phyloP scores from a whole-genome alignment of 2,329 filamentous ascomycete genomes.

The Metarhizium guizhouense region DNA sequence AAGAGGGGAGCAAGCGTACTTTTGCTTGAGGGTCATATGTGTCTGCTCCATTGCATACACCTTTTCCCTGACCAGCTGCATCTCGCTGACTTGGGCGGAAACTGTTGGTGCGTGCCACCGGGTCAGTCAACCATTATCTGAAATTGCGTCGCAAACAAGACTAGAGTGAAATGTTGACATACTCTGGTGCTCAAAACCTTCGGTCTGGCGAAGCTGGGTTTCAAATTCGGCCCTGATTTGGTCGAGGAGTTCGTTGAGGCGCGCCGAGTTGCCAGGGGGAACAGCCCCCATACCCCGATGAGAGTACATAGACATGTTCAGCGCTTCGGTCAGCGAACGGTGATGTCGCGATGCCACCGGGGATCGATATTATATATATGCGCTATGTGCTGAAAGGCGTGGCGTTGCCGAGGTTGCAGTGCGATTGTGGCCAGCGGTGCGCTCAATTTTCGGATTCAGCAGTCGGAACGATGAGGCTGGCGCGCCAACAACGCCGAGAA shows the following conservation, averaged over 20 bases:
- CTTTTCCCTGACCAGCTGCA: constrained; percentile 88
- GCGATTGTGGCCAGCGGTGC: not conserved
- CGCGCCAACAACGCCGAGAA: not conserved
- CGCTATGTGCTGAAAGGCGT: not conserved
- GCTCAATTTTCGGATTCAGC: not conserved
- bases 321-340: not conserved
- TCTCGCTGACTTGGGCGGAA: constrained; percentile 83
- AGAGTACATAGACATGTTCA: constrained; percentile 71
- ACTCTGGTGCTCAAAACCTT: constrained; percentile 91
- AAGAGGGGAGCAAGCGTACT: constrained; percentile 49
- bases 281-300: constrained; percentile 75
- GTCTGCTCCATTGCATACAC: constrained; percentile 88
- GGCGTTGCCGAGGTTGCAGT: not conserved
- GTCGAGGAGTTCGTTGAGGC: constrained; percentile 86
- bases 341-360: not conserved
- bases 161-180: constrained; percentile 30
- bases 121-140: not conserved
- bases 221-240: constrained; percentile 89
- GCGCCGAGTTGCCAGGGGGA: constrained; percentile 48
- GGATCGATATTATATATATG: not conserved
- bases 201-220: constrained; percentile 67
- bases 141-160: not conserved
- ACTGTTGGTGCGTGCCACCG: constrained; percentile 44
- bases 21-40: constrained; percentile 80
- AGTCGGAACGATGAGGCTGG: not conserved